These are phyloP conservation scores for Cryomyces antarcticus DNA, from an alignment of 495 filamentous ascomycete genomes.

Conservation along the genomic window DNA sequence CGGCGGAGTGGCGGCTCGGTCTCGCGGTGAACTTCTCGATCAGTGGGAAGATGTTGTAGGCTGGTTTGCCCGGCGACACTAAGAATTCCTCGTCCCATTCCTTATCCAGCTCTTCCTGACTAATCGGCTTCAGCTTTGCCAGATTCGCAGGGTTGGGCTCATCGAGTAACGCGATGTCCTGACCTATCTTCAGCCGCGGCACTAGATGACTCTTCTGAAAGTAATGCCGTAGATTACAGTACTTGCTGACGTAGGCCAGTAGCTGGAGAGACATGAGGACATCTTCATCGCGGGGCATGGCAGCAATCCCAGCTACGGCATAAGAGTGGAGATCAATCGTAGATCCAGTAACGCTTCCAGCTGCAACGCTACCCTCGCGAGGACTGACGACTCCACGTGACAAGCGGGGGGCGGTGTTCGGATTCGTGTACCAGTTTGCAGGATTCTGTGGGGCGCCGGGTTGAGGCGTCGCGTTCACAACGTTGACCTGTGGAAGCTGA, in stretches of 20 bases:
- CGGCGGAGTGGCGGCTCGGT: conserved; percentile 39
- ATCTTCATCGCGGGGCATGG: conserved; percentile 91
- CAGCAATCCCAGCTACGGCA: conserved; percentile 34
- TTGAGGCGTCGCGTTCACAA: conserved; percentile 48
- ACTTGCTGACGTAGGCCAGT: conserved; percentile 93
- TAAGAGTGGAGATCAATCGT: conserved; percentile 1
- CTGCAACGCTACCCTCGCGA: conserved; percentile 40
- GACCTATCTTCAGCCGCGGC: conserved; percentile 73
- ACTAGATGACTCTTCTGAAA: conserved; percentile 92
- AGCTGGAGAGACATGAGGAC: conserved; percentile 97
- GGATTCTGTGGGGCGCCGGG: conserved; percentile 21
- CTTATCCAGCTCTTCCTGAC: conserved; percentile 31
- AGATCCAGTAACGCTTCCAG: conserved; percentile 21
- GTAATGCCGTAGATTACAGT: conserved; percentile 85
- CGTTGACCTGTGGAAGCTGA: conserved; percentile 31
- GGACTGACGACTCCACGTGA: conserved; percentile 14
- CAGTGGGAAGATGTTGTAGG: conserved; percentile 87
- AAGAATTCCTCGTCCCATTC: conserved; percentile 63
- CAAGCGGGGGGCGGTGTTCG: too few relatives aligned
- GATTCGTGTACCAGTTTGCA: conserved; percentile 27
- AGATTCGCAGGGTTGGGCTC: conserved; percentile 28
- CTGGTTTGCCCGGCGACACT: conserved; percentile 48
- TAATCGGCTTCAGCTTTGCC: conserved; percentile 11
- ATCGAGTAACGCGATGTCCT: conserved; percentile 62
- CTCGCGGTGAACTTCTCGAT: conserved; percentile 96